phyloP scores from a whole-genome alignment of 768 basidiomycete genomes.

The Suillus spraguei region DNA sequence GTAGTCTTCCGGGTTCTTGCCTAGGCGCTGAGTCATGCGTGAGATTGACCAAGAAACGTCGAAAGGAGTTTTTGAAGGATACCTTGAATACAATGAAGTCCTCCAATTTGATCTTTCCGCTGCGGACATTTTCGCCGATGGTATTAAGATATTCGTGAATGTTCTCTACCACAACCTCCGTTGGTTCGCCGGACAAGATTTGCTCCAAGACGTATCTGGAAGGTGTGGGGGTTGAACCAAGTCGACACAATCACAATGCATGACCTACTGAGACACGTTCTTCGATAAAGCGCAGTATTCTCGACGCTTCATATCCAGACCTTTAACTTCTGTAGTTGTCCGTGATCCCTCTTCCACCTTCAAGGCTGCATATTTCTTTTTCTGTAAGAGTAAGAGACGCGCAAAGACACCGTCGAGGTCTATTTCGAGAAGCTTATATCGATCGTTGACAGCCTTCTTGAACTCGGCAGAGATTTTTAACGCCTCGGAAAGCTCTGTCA shows the following conservation, averaged over 20 bases:
- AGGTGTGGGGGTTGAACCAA: neutral
- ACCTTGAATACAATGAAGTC: conserved; percentile 97
- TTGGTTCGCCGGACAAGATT: conserved; percentile 88
- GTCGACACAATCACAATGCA: neutral
- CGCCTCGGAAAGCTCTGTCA: conserved; percentile 84
- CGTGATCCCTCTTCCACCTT: conserved; percentile 86
- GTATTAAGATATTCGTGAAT: conserved; percentile 90
- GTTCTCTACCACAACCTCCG: conserved; percentile 85
- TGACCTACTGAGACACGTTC: conserved; percentile 83
- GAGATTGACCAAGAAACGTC: neutral
- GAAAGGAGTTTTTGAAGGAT: conserved; percentile 13
- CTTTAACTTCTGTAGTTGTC: conserved; percentile 89
- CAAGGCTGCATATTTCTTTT: conserved; percentile 99
- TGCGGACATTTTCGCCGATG: conserved; percentile 77
- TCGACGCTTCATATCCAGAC: conserved; percentile 98
- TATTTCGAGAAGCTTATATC: conserved; percentile 94
- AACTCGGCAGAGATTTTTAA: conserved; percentile 89
- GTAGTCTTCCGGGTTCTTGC: conserved; percentile 97
- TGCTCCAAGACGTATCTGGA: conserved; percentile 87
- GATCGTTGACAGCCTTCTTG: conserved; percentile 96
- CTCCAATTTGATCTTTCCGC: conserved; percentile 79
- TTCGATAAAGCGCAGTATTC: conserved; percentile 95
- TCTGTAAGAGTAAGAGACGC: conserved; percentile 88
- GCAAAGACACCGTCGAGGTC: conserved; percentile 95
- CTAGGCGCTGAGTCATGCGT: conserved; percentile 67